These are phyloP conservation scores for Pythium phragmiticola DNA, from an alignment of 352 stramenopile species.

Conservation along the genomic window DNA sequence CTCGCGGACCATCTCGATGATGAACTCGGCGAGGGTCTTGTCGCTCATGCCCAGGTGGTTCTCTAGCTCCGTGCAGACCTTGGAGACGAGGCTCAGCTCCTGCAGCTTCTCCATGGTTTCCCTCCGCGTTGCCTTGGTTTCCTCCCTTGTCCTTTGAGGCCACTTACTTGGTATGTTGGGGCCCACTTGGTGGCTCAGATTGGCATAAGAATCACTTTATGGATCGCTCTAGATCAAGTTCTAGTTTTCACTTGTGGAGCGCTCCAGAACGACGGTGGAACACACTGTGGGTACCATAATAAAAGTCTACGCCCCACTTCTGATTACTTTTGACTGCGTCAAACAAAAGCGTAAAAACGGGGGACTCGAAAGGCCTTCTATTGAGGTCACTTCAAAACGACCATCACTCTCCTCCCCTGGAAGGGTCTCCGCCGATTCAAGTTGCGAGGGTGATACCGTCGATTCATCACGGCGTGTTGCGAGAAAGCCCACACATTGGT, in stretches of 20 bases:
- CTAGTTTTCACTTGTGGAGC: conserved; percentile 9
- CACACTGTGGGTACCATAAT: conserved; percentile 2
- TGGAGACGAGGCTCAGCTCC: conserved; percentile 86
- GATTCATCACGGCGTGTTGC: conserved; percentile 29
- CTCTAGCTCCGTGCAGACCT: conserved; percentile 87
- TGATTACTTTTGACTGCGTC: conserved; percentile 21
- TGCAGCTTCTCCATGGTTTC: conserved; percentile 83
- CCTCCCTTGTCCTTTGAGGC: conserved; percentile 15
- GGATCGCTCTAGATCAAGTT: conserved; percentile 1
- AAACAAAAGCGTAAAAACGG: conserved; percentile 12
- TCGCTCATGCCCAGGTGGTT: conserved; percentile 95
- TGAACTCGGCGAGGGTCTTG: conserved; percentile 96
- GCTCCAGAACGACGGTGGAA: background rate
- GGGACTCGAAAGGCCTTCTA: conserved; percentile 3
- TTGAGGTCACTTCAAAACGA: conserved; percentile 13
- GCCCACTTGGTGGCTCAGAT: background rate
- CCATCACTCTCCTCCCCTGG: conserved; percentile 24
- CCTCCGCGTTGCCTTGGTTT: background rate
- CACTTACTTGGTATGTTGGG: conserved; percentile 1
- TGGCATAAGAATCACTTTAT: background rate
- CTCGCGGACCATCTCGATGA: conserved; percentile 89
- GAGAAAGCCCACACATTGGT: conserved; percentile 15
- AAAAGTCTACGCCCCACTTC: background rate
- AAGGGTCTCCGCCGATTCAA: conserved; percentile 21
- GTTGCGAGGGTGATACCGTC: conserved; percentile 30